phyloP scores from a whole-genome alignment of 805 yeast genomes.

The Yarrowia hollandica region DNA sequence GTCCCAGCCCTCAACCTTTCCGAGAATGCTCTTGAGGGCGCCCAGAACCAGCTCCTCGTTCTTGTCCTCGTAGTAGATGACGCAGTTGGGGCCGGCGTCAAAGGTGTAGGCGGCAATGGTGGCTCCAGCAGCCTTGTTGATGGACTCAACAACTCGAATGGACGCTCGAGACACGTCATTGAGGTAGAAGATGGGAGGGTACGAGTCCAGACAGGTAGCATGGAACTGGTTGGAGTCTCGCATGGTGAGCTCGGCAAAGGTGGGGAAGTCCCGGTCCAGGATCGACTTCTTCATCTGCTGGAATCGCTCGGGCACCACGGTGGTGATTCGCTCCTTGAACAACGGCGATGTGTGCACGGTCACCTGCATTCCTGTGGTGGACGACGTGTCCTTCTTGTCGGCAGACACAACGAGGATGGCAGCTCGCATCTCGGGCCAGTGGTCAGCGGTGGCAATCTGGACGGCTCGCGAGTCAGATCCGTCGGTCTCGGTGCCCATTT shows the following conservation, averaged over 20 bases:
- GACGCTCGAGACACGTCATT: slow-evolving; percentile 86
- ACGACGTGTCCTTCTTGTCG: slow-evolving; percentile 89
- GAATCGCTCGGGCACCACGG: slow-evolving; percentile 86
- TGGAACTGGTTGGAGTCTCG: slow-evolving; percentile 96
- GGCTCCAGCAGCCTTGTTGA: slow-evolving; percentile 64
- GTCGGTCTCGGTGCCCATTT: slow-evolving; percentile 74
- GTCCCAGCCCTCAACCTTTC: slow-evolving; percentile 69
- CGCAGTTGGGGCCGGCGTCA: slow-evolving; percentile 99
- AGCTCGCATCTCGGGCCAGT: slow-evolving; percentile 94
- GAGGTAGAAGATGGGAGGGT: slow-evolving; percentile 92
- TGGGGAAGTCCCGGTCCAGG: slow-evolving; percentile 65
- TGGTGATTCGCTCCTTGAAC: slow-evolving; percentile 72
- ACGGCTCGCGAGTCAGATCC: slow-evolving; percentile 96
- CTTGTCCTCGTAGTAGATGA: slow-evolving; percentile 77
- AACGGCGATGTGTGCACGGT: slow-evolving; percentile 88
- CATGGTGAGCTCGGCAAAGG: slow-evolving; percentile 91
- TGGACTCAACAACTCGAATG: slow-evolving; percentile 72
- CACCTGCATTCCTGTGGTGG: slow-evolving; percentile 94
- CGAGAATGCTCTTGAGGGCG: slow-evolving; percentile 61
- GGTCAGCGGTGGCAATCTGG: slow-evolving; percentile 76
- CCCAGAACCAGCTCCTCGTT: slow-evolving; percentile 76
- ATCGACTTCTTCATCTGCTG: slow-evolving; percentile 80
- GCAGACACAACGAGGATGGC: slow-evolving; percentile 90
- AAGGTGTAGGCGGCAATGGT: slow-evolving; percentile 92
- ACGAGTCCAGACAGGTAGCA: slow-evolving; percentile 94